Conservation (phyloP, 2,329 filamentous ascomycete genomes). For the Diplocarpon mali region DNA sequence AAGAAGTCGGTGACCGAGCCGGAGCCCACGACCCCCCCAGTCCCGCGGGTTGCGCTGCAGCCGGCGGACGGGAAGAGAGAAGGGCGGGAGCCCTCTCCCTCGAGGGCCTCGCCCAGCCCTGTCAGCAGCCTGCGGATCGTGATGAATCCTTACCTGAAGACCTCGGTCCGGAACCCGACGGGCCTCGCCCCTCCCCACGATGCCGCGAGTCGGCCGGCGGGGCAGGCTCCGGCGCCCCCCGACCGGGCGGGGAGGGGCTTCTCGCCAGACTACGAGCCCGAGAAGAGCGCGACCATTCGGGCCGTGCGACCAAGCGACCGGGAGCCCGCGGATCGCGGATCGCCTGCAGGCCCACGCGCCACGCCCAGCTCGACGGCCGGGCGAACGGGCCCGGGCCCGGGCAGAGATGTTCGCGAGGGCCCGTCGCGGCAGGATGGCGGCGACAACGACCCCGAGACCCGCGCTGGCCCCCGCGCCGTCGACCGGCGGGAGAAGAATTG, state of each 20-base stretch:
- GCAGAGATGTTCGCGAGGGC: constrained; percentile 28
- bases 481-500: not conserved
- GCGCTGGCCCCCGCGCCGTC: not conserved
- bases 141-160: constrained; percentile 70
- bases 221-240: constrained; percentile 16
- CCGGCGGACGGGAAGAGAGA: not conserved
- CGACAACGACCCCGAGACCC: constrained; percentile 35
- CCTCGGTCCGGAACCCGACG: constrained; percentile 17
- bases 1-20: constrained; percentile 78
- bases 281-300: constrained; percentile 60
- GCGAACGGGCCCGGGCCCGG: constrained; percentile 11
- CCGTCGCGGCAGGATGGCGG: constrained; percentile 43
- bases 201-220: constrained; percentile 16
- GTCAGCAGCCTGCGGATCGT: constrained; percentile 73
- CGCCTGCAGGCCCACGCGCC: constrained; percentile 11
- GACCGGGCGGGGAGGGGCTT: constrained; percentile 42
- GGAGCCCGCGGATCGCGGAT: constrained; percentile 8
- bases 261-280: constrained; percentile 65
- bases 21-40: constrained; percentile 42
- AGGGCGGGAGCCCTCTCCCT: constrained; percentile 8
- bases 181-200: constrained; percentile 12
- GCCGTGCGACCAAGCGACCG: constrained; percentile 42
- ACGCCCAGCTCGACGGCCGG: constrained; percentile 9
- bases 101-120: constrained; percentile 38
- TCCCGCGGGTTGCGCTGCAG: constrained; percentile 28